Base-by-base conservation (phyloP, 805 yeast species). In the Komagataella phaffii region DNA sequence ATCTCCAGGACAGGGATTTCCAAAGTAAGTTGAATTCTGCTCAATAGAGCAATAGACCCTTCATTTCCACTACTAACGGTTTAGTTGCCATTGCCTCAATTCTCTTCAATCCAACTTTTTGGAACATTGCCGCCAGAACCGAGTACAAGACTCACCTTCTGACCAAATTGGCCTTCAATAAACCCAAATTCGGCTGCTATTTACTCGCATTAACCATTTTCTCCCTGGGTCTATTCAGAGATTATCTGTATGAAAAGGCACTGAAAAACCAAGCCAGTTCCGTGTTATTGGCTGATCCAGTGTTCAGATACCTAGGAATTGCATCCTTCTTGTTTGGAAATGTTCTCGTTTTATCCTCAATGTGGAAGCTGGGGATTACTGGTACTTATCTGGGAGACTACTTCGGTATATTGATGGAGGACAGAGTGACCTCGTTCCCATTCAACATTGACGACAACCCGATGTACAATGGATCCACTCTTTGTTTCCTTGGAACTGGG, bases 311-410 rank as follows among this genome's bases (percentile, higher is more conserved):
- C 6, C 60, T 76, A 5, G 95, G 93, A 2, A 68, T 73, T 21
- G 65, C 65, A 1, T 59, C 71, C 2, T 85, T 89, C 57, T 79
- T 66, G 1, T 64, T 73, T 50, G 99, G 99, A 19, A 89, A 90
- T 58, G 67, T 87, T 7, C 77, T 93, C 51, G 98, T 90, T 2
- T 56, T 85, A 36, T 69, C 82, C 30, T 88, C 96, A 19, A 91
- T 93, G 98, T 91, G 80, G 71, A 84, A 85, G 12, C 74, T 93
- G 57, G 99, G 99, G 21, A 80, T 93, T 54, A 91, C 96, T 12
- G 99, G 99, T 21, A 93, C 99, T 8, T 93, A 93, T 62, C 70
- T 93, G 54, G 99, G 99, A 46, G 99, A 93, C 67, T 95, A 93
- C 70, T 93, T 93, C 68, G 98, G 98, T 1, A 90, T 93, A 60